Base-by-base conservation (phyloP, 164 flowering plant species). In the Pachysandra terminalis region DNA sequence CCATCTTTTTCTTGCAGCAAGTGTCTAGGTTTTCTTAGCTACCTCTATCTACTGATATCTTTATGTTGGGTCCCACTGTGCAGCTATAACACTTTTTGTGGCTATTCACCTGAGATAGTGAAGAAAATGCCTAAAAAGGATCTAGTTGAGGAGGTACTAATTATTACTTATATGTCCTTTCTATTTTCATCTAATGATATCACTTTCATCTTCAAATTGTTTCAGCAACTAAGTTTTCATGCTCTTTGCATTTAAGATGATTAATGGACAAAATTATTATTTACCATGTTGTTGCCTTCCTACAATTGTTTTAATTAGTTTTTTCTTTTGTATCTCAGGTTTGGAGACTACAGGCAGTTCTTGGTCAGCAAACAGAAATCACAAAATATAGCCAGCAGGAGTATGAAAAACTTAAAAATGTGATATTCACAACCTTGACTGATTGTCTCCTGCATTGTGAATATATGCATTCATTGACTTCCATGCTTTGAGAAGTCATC, bases 351-450 rank as follows among this genome's bases (percentile, higher is more conserved):
- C 90, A 86, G 69, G 87, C 87, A 26, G 87, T 88, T 54, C 90
- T 94, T 35, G 95, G 93, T 51, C 93, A 88, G 78, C 97, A 94
- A 74, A 79, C 91, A 53, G 97, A 91, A 81, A 86, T 91, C 66
- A 91, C 96, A 55, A 94, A 94, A 78, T 83, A 75, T 74, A 89
- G 91, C 79, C 96, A 87, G 76, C 93, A 86, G 80, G 97, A 90
- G 79, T 94, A 78, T 68, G 96, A 90, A 76, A 85, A 92, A 68
- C 90, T 91, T 77, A 91, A 89, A 78, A 84, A 84, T 84, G 98
- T 94, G 88, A 82, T 23, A 0, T 72, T 76, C 75, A 73, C 61
- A 56, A 56, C 61, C 75, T 81, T 59, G 63, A n/a, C 37, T 74
- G 37, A 21, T 35, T 10, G 14, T 37, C 55, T 60, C 49, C 53